Conservation (phyloP, 495 filamentous ascomycete species). For the Penicillium antarcticum region DNA sequence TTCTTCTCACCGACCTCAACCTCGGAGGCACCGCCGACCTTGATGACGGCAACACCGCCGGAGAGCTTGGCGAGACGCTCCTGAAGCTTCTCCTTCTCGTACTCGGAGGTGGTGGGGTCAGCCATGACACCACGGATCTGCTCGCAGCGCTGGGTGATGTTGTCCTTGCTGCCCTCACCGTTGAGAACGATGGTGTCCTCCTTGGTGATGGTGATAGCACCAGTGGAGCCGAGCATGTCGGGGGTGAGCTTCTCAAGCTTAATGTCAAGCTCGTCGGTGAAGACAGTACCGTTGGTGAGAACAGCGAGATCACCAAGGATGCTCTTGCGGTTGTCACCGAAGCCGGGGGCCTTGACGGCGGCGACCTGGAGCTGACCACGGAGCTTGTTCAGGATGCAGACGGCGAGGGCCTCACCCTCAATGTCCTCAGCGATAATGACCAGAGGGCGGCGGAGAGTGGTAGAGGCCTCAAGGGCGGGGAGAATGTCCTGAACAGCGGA, state of each 20-base stretch:
- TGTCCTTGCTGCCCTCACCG: constrained; percentile 93
- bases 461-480: constrained; percentile 93
- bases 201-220: constrained; percentile 99
- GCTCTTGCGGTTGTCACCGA: constrained; percentile 99
- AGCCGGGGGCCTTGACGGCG: constrained; percentile 97
- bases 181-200: constrained; percentile 99
- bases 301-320: constrained; percentile 95
- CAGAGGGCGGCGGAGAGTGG: constrained; percentile 88
- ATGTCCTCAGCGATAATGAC: constrained; percentile 99
- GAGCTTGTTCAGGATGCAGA: constrained; percentile 99
- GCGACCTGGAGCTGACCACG: constrained; percentile 98
- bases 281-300: constrained; percentile 94
- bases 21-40: constrained; percentile 95
- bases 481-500: constrained; percentile 98
- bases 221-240: constrained; percentile 95
- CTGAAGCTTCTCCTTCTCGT: constrained; percentile 99
- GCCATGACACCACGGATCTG: constrained; percentile 97
- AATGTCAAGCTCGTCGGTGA: constrained; percentile 95
- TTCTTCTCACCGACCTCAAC: constrained; percentile 99
- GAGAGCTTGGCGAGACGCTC: constrained; percentile 99
- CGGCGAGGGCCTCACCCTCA: constrained; percentile 95
- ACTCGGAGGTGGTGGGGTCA: constrained; percentile 91
- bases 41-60: constrained; percentile 98
- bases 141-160: constrained; percentile 91
- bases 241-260: constrained; percentile 97